Percentiles rank a stretch among this genome's conserved stretches.
Evolutionary conservation across 495 filamentous ascomycete species (phyloP).

Genomic region (Annulohypoxylon moriforme): DNA sequence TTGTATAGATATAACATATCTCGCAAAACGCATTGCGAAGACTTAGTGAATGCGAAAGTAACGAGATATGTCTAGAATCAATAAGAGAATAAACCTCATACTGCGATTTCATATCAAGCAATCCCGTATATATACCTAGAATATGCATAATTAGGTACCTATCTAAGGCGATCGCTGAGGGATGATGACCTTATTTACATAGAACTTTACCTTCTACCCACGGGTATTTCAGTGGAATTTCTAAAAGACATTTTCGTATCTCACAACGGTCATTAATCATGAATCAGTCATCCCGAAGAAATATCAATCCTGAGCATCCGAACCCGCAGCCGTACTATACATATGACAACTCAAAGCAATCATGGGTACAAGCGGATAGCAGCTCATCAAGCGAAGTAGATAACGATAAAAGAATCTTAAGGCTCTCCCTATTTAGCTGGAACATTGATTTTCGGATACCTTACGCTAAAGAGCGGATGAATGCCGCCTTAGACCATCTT

Average conservation of each 20-base stretch:
- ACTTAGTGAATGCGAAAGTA: no score
- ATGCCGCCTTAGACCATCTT: slow-evolving; percentile 56
- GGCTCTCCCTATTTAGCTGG: slow-evolving; percentile 52
- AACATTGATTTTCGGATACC: slow-evolving; percentile 65
- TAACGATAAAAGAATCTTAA: neutral
- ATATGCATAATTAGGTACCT: neutral
- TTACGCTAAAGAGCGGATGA: slow-evolving; percentile 54
- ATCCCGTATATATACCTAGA: neutral
- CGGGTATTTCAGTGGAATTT: neutral
- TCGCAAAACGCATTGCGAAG: no score
- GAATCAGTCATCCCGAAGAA: slow-evolving; percentile 11
- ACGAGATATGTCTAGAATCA: neutral
- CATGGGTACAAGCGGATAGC: slow-evolving; percentile 15
- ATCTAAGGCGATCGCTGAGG: neutral
- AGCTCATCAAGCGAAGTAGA: neutral
- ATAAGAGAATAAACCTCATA: neutral
- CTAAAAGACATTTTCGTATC: neutral
- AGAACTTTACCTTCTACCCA: neutral
- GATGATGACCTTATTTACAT: no score
- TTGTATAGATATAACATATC: no score
- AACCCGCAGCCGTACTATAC: slow-evolving; percentile 27
- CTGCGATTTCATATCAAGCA: neutral
- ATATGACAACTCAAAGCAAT: slow-evolving; percentile 16
- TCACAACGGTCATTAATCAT: slow-evolving; percentile 12
- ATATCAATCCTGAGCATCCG: slow-evolving; percentile 26